phyloP scores from a whole-genome alignment of 192 early-diverging fungal genomes.

The Phycomyces nitens region DNA sequence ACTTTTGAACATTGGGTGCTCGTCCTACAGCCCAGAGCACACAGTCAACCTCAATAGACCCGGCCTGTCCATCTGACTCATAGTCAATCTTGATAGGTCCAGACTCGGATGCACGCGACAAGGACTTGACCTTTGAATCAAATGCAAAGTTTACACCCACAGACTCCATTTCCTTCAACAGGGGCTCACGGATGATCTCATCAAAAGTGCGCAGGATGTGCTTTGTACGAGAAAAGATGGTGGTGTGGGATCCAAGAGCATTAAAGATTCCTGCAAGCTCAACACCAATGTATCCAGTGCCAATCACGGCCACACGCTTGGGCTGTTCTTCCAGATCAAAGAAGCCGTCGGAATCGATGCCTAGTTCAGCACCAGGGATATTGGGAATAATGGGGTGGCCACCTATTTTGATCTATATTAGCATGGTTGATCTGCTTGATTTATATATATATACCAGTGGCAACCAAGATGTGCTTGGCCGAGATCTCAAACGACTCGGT shows the following conservation, averaged over 20 bases:
- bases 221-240: conserved; percentile 79
- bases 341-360: conserved; percentile 93
- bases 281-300: conserved; percentile 95
- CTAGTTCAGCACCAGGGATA: conserved; percentile 79
- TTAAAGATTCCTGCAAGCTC: conserved; percentile 94
- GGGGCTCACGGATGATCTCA: conserved; percentile 70
- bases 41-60: conserved; percentile 67
- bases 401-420: conserved; percentile 33
- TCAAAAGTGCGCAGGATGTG: conserved; percentile 89
- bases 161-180: conserved; percentile 72
- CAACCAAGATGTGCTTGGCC: conserved; percentile 89
- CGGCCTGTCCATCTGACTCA: conserved; percentile 35
- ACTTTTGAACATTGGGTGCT: conserved; percentile 63
- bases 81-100: conserved; percentile 56
- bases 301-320: conserved; percentile 85
- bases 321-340: conserved; percentile 91
- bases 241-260: conserved; percentile 80
- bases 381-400: conserved; percentile 67
- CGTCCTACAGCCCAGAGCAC: conserved; percentile 93
- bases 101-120: conserved; percentile 52
- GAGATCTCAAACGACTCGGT: conserved; percentile 42
- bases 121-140: conserved; percentile 53
- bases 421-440: neutral
- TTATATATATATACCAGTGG: conserved; percentile 56
- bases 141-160: conserved; percentile 81